Percentiles rank a stretch among this genome's conserved stretches.
Conservation (phyloP, 768 basidiomycete genomes). For the Cantharellus anzutake region DNA sequence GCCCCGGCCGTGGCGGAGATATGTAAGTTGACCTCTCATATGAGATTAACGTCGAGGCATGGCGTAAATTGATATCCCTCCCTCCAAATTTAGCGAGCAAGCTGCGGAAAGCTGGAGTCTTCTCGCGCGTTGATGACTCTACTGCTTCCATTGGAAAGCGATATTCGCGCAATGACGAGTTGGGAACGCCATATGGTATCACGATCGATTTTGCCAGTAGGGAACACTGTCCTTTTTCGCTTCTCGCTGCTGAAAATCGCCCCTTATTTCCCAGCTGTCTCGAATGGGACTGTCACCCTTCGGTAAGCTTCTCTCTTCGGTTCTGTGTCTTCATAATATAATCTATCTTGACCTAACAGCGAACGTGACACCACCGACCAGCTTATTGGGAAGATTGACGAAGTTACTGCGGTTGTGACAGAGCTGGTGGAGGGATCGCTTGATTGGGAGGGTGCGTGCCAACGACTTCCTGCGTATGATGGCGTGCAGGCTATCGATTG, state of each 20-base stretch:
- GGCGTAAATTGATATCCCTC: conserved; percentile 2
- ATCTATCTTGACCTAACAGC: conserved; percentile 20
- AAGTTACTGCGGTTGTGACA: conserved; percentile 63
- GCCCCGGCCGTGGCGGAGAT: conserved; percentile 70
- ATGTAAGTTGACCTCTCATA: conserved; percentile 38
- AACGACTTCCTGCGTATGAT: conserved; percentile 56
- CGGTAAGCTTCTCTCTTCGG: conserved; percentile 33
- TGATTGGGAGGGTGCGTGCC: conserved; percentile 60
- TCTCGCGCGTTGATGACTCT: conserved; percentile 90
- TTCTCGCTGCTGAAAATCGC: too few species aligned
- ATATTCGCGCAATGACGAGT: conserved; percentile 93
- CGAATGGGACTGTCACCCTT: conserved; percentile 86
- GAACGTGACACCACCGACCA: conserved; percentile 93
- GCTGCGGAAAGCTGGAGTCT: conserved; percentile 73
- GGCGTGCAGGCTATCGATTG: conserved; percentile 61
- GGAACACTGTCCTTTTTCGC: conserved; percentile 13
- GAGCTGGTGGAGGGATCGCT: conserved; percentile 59
- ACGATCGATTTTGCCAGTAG: conserved; percentile 89
- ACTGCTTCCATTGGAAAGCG: conserved; percentile 90
- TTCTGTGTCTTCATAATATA: not conserved
- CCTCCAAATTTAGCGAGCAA: conserved; percentile 40
- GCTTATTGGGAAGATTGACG: conserved; percentile 75
- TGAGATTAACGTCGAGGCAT: not conserved
- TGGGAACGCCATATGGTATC: conserved; percentile 92
- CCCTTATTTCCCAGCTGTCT: conserved; percentile 37